A percentile compares a stretch with the other conserved stretches of the same genome.
phyloP scores from a whole-genome alignment of 768 basidiomycete genomes.

The Termitomyces bulborhizus region DNA sequence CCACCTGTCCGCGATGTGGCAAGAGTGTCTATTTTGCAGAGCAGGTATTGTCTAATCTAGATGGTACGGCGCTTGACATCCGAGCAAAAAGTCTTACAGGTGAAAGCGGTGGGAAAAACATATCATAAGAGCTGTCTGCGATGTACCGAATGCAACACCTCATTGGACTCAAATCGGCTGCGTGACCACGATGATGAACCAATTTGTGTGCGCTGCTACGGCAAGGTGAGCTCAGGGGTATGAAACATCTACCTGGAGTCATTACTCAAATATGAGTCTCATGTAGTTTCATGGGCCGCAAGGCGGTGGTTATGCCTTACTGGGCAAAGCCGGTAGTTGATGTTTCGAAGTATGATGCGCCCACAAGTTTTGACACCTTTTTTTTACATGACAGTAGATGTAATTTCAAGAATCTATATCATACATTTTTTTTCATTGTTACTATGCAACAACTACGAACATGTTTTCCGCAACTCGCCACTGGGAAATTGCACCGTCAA shows the following conservation, averaged over 20 bases:
- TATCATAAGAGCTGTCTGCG: slow-evolving; percentile 74
- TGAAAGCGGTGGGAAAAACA: slow-evolving; percentile 76
- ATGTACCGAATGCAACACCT: slow-evolving; percentile 65
- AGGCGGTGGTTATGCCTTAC: slow-evolving; percentile 70
- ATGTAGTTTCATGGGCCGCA: slow-evolving; percentile 64
- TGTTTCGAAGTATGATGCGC: background rate
- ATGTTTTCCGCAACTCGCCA: slow-evolving; percentile 55
- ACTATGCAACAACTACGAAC: slow-evolving; percentile 38
- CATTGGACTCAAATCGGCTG: slow-evolving; percentile 65
- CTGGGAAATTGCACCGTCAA: slow-evolving; percentile 58
- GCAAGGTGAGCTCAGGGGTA: slow-evolving; percentile 37
- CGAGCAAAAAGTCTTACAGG: slow-evolving; percentile 31
- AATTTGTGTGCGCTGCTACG: slow-evolving; percentile 67
- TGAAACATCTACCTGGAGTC: background rate
- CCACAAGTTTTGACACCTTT: background rate
- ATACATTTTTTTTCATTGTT: background rate
- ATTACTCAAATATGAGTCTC: background rate
- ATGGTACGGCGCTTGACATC: background rate
- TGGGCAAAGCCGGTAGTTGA: slow-evolving; percentile 34
- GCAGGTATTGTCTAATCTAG: slow-evolving; percentile 38
- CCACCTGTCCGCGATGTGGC: slow-evolving; percentile 61
- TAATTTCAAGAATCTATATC: background rate
- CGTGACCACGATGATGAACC: slow-evolving; percentile 74
- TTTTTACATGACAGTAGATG: background rate
- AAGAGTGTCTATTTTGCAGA: slow-evolving; percentile 85